A percentile compares a stretch with the other conserved stretches of the same genome.
These are phyloP conservation scores for Ustilago bromivora DNA, from an alignment of 1,284 basidiomycete species.

Conservation along the genomic window DNA sequence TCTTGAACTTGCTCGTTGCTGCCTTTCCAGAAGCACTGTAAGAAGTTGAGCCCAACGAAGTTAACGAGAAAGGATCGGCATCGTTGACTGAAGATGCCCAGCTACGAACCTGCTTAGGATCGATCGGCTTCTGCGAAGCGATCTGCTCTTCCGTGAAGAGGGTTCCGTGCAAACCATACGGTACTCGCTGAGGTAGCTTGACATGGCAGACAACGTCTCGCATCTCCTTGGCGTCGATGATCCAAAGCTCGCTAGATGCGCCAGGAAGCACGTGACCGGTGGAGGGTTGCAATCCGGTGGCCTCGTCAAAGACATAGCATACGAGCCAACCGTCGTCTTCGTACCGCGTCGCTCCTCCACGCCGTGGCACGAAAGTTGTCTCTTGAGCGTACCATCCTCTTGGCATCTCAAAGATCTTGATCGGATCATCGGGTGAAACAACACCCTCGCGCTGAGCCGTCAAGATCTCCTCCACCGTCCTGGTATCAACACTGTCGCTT, in stretches of 20 bases:
- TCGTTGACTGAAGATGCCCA: slow-evolving; percentile 46
- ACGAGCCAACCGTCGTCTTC: slow-evolving; percentile 73
- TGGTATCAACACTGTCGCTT: slow-evolving; percentile 69
- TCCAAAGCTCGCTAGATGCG: slow-evolving; percentile 71
- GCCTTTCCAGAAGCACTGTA: slow-evolving; percentile 28
- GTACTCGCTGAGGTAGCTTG: slow-evolving; percentile 71
- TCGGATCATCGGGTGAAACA: slow-evolving; percentile 26
- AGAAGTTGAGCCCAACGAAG: slow-evolving; percentile 14
- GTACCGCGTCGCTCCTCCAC: slow-evolving; percentile 21
- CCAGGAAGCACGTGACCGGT: slow-evolving; percentile 69
- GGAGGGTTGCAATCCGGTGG: slow-evolving; percentile 62
- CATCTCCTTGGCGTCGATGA: slow-evolving; percentile 72
- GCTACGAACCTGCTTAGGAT: slow-evolving; percentile 29
- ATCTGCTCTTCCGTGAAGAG: slow-evolving; percentile 68
- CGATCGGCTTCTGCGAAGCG: slow-evolving; percentile 51
- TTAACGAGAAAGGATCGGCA: slow-evolving; percentile 37
- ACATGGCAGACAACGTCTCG: slow-evolving; percentile 70
- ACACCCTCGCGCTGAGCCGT: slow-evolving; percentile 54
- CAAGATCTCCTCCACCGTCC: slow-evolving; percentile 70
- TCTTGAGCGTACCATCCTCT: slow-evolving; percentile 72
- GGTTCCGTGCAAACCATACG: slow-evolving; percentile 70
- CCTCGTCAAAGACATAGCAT: slow-evolving; percentile 73
- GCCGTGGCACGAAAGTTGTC: slow-evolving; percentile 70
- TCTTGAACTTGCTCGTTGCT: slow-evolving; percentile 21
- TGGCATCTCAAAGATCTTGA: slow-evolving; percentile 71